Evolutionary conservation across 257 asterid genomes (phyloP).

Genomic region (Solanum sitiens): DNA sequence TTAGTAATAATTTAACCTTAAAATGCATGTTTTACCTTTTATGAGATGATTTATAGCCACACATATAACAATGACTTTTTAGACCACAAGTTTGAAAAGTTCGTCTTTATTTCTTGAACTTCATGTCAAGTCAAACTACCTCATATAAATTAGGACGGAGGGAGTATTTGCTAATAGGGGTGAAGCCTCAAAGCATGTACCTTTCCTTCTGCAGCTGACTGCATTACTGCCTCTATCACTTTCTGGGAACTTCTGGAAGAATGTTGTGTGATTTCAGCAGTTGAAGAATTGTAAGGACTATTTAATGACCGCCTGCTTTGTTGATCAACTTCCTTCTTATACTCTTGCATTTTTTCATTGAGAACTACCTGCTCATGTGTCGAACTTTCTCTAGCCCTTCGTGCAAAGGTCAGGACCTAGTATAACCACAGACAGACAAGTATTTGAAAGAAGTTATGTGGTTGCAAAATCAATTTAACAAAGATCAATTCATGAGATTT

Average conservation of each 20-base stretch:
- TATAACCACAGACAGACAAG: not conserved
- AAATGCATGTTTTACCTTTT: not conserved
- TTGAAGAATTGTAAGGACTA: conserved; percentile 19
- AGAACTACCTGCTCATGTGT: conserved; percentile 70
- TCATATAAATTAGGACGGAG: not conserved
- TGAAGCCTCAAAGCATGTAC: conserved; percentile 20
- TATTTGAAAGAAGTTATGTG: not conserved
- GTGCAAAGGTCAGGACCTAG: conserved; percentile 72
- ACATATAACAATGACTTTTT: not conserved
- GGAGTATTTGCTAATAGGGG: not conserved
- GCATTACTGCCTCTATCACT: conserved; percentile 78
- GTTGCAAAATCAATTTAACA: not conserved
- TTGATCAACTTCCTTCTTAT: conserved; percentile 47
- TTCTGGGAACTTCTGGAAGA: conserved; percentile 57
- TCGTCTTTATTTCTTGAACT: too few relatives aligned
- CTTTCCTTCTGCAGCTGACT: conserved; percentile 74
- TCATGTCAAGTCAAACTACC: not conserved
- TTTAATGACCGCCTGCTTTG: conserved; percentile 40
- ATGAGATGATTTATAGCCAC: not conserved
- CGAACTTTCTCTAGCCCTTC: conserved; percentile 57
- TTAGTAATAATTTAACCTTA: not conserved
- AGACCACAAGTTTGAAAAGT: not conserved
- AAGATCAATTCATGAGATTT: not conserved
- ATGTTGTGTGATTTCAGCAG: conserved; percentile 33
- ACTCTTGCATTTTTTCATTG: conserved; percentile 66